These are phyloP conservation scores for Boletus coccyginus DNA, from an alignment of 768 basidiomycete species.

Conservation along the genomic window DNA sequence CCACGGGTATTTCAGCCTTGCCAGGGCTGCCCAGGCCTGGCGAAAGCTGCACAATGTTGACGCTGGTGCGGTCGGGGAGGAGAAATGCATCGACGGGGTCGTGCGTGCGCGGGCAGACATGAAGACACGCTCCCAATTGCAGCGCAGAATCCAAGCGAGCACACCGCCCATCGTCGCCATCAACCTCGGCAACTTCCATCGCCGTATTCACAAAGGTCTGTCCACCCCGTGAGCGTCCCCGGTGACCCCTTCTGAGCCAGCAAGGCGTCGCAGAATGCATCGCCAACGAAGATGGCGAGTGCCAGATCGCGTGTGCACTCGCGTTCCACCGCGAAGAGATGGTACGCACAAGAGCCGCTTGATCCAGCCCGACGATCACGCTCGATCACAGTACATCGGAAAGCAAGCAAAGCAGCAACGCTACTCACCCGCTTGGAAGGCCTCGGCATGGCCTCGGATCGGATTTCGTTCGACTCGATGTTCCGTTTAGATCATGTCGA, in stretches of 20 bases:
- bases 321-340: constrained; percentile 90
- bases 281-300: constrained; percentile 97
- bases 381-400: constrained; percentile 77
- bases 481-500: no score
- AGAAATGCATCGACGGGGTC: constrained; percentile 4
- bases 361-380: constrained; percentile 2
- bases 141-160: constrained; percentile 40
- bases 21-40: neutral
- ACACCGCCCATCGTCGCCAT: constrained; percentile 79
- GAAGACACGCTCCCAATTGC: constrained; percentile 50
- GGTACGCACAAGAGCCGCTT: constrained; percentile 44
- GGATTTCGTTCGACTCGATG: no score
- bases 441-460: no score
- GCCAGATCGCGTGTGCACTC: constrained; percentile 94
- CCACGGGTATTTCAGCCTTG: constrained; percentile 2
- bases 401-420: constrained; percentile 89
- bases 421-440: no score
- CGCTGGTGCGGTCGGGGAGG: constrained; percentile 16
- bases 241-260: constrained; percentile 36
- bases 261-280: constrained; percentile 93
- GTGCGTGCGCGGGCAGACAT: no score
- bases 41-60: neutral
- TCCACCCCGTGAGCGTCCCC: neutral
- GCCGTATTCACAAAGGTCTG: constrained; percentile 91
- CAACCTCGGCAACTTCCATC: constrained; percentile 95